phyloP scores from a whole-genome alignment of 2,329 filamentous ascomycete genomes.

The Aspergillus viridinutans region DNA sequence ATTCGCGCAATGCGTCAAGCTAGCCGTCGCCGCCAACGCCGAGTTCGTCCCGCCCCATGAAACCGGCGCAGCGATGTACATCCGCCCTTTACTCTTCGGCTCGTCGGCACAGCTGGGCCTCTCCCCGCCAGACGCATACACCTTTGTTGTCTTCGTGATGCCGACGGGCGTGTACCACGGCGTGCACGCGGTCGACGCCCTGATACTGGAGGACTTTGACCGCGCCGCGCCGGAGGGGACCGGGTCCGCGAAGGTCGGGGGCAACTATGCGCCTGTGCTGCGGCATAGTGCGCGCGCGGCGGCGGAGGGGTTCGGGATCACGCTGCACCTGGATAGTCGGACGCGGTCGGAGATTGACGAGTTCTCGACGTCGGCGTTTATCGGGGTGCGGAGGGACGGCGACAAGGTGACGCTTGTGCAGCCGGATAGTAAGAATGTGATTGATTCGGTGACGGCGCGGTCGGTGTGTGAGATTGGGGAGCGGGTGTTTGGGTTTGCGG shows the following conservation, averaged over 20 bases:
- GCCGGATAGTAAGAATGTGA: constrained; percentile 83
- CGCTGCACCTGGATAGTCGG: constrained; percentile 83
- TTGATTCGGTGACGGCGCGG: constrained; percentile 79
- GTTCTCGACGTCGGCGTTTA: constrained; percentile 91
- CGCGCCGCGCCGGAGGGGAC: constrained; percentile 87
- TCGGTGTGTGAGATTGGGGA: constrained; percentile 69
- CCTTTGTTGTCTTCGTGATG: constrained; percentile 82
- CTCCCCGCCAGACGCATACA: constrained; percentile 85
- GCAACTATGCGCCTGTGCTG: constrained; percentile 92
- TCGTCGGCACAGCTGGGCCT: constrained; percentile 82
- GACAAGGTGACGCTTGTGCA: constrained; percentile 68
- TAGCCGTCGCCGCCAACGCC: constrained; percentile 83
- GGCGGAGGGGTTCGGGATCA: constrained; percentile 82
- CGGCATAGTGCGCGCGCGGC: constrained; percentile 80
- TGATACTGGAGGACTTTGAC: constrained; percentile 91
- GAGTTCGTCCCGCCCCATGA: constrained; percentile 85
- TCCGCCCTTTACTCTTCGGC: constrained; percentile 84
- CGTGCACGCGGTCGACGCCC: constrained; percentile 74
- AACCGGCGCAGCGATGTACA: constrained; percentile 87
- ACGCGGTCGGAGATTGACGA: constrained; percentile 85
- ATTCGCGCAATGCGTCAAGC: constrained; percentile 71
- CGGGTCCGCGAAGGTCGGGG: constrained; percentile 87
- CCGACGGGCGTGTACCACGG: constrained; percentile 95
- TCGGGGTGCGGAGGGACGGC: constrained; percentile 66
- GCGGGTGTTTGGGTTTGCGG: constrained; percentile 73